Conservation (phyloP, 164 flowering plant genomes). For the Paratinospora sagittata region DNA sequence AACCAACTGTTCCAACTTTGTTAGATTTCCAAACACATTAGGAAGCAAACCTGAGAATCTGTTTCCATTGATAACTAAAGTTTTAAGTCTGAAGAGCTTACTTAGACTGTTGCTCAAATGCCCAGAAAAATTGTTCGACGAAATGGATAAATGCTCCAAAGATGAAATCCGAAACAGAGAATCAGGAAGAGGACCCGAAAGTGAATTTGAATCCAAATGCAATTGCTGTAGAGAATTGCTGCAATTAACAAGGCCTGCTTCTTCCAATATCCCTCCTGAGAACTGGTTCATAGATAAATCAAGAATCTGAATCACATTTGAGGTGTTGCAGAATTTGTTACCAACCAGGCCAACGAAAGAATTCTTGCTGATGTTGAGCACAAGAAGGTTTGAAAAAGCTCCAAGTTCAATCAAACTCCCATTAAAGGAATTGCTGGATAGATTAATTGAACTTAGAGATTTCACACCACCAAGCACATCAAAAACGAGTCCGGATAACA, state of each 20-base stretch:
- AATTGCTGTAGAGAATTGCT: constrained; percentile 39
- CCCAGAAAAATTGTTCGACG: constrained; percentile 59
- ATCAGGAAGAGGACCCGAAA: constrained; percentile 57
- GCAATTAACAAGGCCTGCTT: constrained; percentile 49
- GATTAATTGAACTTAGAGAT: constrained; percentile 38
- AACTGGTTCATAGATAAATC: constrained; percentile 62
- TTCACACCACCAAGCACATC: constrained; percentile 31
- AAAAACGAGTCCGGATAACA: constrained; percentile 40
- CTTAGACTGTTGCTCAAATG: constrained; percentile 44
- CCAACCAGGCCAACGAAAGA: constrained; percentile 44
- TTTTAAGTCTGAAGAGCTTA: constrained; percentile 55
- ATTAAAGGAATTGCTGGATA: constrained; percentile 60
- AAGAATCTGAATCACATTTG: constrained; percentile 36
- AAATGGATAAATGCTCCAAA: constrained; percentile 53
- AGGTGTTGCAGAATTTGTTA: constrained; percentile 39
- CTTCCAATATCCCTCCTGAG: constrained; percentile 37
- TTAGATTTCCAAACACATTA: constrained; percentile 48
- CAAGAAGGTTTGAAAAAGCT: constrained; percentile 35
- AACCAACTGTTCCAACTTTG: constrained; percentile 38
- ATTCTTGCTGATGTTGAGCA: constrained; percentile 64
- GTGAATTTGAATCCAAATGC: constrained; percentile 43
- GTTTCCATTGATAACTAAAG: constrained; percentile 43
- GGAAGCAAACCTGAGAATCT: constrained; percentile 53
- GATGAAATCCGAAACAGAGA: constrained; percentile 39
- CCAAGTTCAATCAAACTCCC: constrained; percentile 38